phyloP scores from a whole-genome alignment of 768 basidiomycete species.

The Boletales sp. region DNA sequence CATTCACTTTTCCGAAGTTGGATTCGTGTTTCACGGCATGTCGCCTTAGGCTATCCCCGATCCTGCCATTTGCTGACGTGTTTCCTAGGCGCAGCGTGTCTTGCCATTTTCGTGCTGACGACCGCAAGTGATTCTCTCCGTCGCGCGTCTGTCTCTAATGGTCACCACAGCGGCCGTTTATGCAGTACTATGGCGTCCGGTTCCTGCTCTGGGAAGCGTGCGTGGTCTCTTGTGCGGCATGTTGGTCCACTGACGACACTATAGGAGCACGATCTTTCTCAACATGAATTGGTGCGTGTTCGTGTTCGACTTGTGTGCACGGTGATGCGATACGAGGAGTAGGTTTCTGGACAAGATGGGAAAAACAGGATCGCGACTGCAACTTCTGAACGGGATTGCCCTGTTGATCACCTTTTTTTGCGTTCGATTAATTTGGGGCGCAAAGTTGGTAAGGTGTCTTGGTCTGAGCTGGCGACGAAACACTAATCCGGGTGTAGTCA shows the following conservation, averaged over 20 bases:
- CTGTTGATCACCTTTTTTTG: constrained; percentile 67
- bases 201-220: constrained; percentile 84
- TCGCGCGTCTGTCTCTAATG: constrained; percentile 5
- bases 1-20: constrained; percentile 63
- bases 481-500: constrained; percentile 42
- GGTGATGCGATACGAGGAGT: background rate
- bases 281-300: constrained; percentile 76
- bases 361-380: constrained; percentile 62
- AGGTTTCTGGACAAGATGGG: constrained; percentile 80
- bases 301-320: background rate
- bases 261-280: constrained; percentile 79
- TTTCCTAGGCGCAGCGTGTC: constrained; percentile 55
- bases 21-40: constrained; percentile 75
- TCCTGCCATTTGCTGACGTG: constrained; percentile 1
- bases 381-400: constrained; percentile 67
- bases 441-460: constrained; percentile 32
- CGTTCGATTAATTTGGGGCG: constrained; percentile 71
- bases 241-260: constrained; percentile 4
- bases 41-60: background rate
- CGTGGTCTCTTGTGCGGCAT: constrained; percentile 18
- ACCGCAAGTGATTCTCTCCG: constrained; percentile 49
- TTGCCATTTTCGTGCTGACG: constrained; percentile 60
- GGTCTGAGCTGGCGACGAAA: background rate
- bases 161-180: constrained; percentile 58
- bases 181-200: constrained; percentile 72